Conservation (phyloP, 257 asterid species). For the Ocimum tenuiflorum region DNA sequence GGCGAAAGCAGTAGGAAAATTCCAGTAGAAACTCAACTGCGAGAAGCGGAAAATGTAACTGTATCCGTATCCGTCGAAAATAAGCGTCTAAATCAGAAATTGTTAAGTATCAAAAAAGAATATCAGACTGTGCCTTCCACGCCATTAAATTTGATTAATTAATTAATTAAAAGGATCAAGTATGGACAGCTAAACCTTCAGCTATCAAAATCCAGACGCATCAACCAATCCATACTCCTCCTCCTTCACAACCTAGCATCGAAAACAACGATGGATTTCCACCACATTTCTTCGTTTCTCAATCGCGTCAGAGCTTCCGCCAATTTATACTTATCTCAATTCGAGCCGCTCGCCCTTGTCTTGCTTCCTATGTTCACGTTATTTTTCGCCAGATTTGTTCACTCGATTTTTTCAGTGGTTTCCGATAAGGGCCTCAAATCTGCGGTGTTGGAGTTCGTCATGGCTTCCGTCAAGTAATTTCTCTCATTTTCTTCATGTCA, state of each 20-base stretch:
- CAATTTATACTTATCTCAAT: conserved; percentile 50
- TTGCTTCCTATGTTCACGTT: conserved; percentile 46
- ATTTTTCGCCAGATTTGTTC: conserved; percentile 40
- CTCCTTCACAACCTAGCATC: neutral
- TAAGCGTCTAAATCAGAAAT: no score
- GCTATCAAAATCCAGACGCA: neutral
- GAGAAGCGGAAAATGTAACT: no score
- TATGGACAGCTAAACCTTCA: neutral
- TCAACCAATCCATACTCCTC: neutral
- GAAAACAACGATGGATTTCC: conserved; percentile 36
- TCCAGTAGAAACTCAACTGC: no score
- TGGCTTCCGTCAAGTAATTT: conserved; percentile 56
- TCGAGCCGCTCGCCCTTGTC: conserved; percentile 61
- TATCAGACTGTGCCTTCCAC: no score
- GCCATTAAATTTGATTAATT: no score
- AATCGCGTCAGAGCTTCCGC: conserved; percentile 47
- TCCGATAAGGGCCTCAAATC: conserved; percentile 69
- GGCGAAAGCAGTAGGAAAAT: no score
- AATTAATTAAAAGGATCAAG: neutral
- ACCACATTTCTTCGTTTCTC: conserved; percentile 26
- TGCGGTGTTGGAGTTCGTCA: conserved; percentile 37
- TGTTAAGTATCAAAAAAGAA: no score
- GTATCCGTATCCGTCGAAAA: no score
- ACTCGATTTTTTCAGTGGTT: conserved; percentile 35
- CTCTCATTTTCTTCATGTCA: neutral